phyloP scores from a whole-genome alignment of 139 green algal genomes.

The Chlorella ohadii region DNA sequence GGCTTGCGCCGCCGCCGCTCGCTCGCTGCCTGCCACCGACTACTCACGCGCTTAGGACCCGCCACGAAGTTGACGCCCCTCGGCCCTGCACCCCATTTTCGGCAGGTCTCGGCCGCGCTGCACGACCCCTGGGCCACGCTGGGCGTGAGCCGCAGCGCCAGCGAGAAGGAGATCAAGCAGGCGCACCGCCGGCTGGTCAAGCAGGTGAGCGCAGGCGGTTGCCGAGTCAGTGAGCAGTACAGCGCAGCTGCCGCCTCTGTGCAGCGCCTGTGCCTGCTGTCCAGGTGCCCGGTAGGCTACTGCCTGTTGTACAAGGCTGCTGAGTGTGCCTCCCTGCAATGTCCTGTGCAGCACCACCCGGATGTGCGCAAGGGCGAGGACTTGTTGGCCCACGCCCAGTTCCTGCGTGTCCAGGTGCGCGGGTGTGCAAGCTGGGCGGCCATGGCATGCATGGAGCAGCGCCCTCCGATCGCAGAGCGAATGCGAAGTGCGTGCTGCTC shows the following conservation, averaged over 20 bases:
- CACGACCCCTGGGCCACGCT: constrained; percentile 36
- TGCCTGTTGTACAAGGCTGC: no score
- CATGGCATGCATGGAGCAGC: no score
- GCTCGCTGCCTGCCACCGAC: neutral
- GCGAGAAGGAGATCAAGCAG: constrained; percentile 44
- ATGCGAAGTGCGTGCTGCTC: no score
- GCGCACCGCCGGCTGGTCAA: constrained; percentile 43
- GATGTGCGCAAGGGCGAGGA: constrained; percentile 27
- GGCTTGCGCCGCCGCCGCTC: neutral
- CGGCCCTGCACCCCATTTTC: neutral
- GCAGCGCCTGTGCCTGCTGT: no score
- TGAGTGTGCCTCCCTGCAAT: neutral
- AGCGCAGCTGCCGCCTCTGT: no score
- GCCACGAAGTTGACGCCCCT: neutral
- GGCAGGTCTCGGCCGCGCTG: constrained; percentile 9
- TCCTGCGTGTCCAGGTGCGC: constrained; percentile 38
- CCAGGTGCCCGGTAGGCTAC: no score
- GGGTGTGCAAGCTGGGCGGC: no score
- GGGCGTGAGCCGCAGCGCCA: constrained; percentile 30
- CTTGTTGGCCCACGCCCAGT: constrained; percentile 20
- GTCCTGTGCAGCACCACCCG: constrained; percentile 41
- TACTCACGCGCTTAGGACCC: neutral
- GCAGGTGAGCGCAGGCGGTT: neutral
- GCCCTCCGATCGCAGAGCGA: no score
- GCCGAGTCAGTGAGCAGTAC: no score